These are phyloP conservation scores for Spencermartinsiella europaea DNA, from an alignment of 805 yeast genomes.

Conservation along the genomic window DNA sequence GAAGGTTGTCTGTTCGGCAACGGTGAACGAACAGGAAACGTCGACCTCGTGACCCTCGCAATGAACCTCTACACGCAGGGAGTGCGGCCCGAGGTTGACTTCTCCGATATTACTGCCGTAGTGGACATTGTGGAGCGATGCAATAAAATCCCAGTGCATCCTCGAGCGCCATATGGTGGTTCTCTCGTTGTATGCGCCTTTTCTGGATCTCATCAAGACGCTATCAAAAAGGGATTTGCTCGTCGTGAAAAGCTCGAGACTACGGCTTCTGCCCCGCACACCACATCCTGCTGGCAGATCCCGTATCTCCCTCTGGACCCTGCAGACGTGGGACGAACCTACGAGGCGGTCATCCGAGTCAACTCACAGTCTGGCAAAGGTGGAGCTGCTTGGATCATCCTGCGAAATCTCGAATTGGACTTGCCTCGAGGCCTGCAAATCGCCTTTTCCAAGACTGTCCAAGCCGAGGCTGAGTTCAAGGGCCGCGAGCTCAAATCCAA, in stretches of 20 bases:
- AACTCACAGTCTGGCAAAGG: constrained; percentile 88
- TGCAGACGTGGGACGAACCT: constrained; percentile 78
- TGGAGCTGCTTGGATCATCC: constrained; percentile 83
- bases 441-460: constrained; percentile 67
- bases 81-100: constrained; percentile 62
- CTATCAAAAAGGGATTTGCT: constrained; percentile 76
- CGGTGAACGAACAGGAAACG: constrained; percentile 86
- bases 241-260: constrained; percentile 30
- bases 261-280: constrained; percentile 29
- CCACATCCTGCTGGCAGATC: constrained; percentile 49
- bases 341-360: constrained; percentile 86
- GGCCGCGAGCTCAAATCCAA: constrained; percentile 65
- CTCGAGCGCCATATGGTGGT: constrained; percentile 81
- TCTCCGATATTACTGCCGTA: constrained; percentile 58
- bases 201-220: constrained; percentile 84
- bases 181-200: constrained; percentile 79
- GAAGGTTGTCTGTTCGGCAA: constrained; percentile 84
- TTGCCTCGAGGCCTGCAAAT: constrained; percentile 78
- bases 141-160: constrained; percentile 73
- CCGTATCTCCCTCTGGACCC: constrained; percentile 87
- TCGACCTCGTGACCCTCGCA: constrained; percentile 73
- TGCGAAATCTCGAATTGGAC: constrained; percentile 69
- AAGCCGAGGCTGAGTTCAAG: constrained; percentile 58
- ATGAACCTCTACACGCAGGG: constrained; percentile 78
- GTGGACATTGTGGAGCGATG: constrained; percentile 73